phyloP scores from a whole-genome alignment of 495 filamentous ascomycete species.

The Lichina pygmaea region DNA sequence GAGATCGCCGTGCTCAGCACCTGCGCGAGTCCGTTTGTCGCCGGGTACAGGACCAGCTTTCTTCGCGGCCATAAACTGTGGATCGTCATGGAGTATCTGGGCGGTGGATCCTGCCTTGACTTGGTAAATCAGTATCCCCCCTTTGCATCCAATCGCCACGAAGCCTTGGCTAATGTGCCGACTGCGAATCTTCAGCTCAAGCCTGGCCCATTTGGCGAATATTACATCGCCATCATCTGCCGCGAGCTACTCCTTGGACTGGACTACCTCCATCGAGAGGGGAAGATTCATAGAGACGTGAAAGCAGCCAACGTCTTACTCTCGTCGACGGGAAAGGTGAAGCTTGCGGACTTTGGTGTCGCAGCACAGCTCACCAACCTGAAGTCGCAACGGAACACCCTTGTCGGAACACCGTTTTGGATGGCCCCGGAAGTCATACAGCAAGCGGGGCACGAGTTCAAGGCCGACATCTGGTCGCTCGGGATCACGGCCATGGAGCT shows the following conservation, averaged over 20 bases:
- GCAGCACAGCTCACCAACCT: slow-evolving; percentile 91
- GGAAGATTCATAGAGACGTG: slow-evolving; percentile 92
- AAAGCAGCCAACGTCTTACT: slow-evolving; percentile 88
- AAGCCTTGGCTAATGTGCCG: too few relatives aligned
- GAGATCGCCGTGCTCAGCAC: slow-evolving; percentile 91
- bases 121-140: background rate
- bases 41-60: slow-evolving; percentile 89
- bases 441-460: slow-evolving; percentile 88
- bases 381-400: slow-evolving; percentile 92
- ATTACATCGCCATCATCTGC: slow-evolving; percentile 83
- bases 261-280: slow-evolving; percentile 81
- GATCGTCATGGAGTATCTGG: slow-evolving; percentile 88
- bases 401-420: slow-evolving; percentile 98
- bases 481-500: slow-evolving; percentile 92
- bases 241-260: slow-evolving; percentile 71
- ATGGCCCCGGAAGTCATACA: slow-evolving; percentile 98
- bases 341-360: slow-evolving; percentile 93
- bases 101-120: slow-evolving; percentile 4
- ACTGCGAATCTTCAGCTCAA: slow-evolving; percentile 22
- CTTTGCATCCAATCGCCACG: background rate
- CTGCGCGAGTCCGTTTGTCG: slow-evolving; percentile 78
- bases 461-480: slow-evolving; percentile 93
- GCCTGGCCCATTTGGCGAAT: slow-evolving; percentile 73
- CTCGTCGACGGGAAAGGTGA: slow-evolving; percentile 71
- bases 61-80: slow-evolving; percentile 84